Base-by-base conservation (phyloP, 768 basidiomycete species). In the Pholiota microspora region DNA sequence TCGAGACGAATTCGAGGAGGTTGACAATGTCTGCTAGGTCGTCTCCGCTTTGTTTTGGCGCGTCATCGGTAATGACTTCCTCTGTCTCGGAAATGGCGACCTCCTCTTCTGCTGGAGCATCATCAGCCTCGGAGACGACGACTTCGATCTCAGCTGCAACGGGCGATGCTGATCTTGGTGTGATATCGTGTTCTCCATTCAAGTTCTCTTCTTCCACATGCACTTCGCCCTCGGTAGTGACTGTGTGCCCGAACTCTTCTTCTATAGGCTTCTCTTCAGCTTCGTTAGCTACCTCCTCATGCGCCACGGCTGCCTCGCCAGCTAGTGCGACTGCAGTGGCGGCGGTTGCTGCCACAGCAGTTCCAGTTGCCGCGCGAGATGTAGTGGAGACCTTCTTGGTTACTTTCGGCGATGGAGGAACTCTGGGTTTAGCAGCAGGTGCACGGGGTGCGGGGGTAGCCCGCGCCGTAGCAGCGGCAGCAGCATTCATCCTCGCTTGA, bases 21-120 rank as follows among this genome's bases (percentile, higher is more conserved):
- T 77, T 82, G 56, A 90, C 82, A 49, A 89, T 82, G 52, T 82
- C 81, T 66, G 83, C 88, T 27, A 67, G 60, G 13, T 63, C 60
- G 47, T 65, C 62, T 18, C 25, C 51, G 13, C 32, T 50, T 8
- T 42, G 21, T 32, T 36, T 25, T n/a, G n/a, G n/a, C n/a, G n/a
- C n/a, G n/a, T n/a, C n/a, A n/a, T n/a, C n/a, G n/a, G n/a, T n/a
- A n/a, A n/a, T n/a, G n/a, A n/a, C n/a, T n/a, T n/a, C n/a, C n/a
- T n/a, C n/a, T n/a, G n/a, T n/a, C n/a, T n/a, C n/a, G n/a, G n/a
- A n/a, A n/a, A n/a, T n/a, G n/a, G n/a, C n/a, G n/a, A 32, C 28
- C 6, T 42, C 52, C 13, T 55, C 55, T 24, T 34, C 53, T n/a
- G 42, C 49, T 9, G 25, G 18, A 13, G 46, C 21, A 29, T 45